Conservation (phyloP, 1,139 yeast species). For the Candida sp. region DNA sequence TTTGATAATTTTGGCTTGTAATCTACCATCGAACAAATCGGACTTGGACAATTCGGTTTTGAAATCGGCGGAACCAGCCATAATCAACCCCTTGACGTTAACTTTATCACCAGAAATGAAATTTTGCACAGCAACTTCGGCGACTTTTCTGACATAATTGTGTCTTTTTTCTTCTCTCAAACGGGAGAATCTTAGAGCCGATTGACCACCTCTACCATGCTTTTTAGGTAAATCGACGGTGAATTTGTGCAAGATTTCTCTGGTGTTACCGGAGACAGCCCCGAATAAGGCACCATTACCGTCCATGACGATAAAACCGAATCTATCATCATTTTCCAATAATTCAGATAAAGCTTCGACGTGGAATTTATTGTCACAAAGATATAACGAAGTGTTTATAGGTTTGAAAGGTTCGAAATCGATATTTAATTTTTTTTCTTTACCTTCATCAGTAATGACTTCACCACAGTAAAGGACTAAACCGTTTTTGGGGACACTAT, state of each 20-base stretch:
- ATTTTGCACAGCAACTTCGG: slow-evolving; percentile 97
- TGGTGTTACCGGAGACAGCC: slow-evolving; percentile 93
- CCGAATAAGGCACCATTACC: slow-evolving; percentile 99
- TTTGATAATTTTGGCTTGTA: slow-evolving; percentile 83
- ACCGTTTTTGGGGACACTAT: slow-evolving; percentile 88
- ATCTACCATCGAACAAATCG: slow-evolving; percentile 87
- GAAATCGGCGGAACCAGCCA: slow-evolving; percentile 99
- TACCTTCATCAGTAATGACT: slow-evolving; percentile 94
- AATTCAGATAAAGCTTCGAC: slow-evolving; percentile 95
- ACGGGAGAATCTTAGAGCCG: slow-evolving; percentile 98
- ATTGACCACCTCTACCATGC: slow-evolving; percentile 99
- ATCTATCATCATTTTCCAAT: slow-evolving; percentile 91
- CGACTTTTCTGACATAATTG: slow-evolving; percentile 95
- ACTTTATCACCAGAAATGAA: slow-evolving; percentile 92
- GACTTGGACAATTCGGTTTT: slow-evolving; percentile 91
- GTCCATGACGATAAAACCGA: slow-evolving; percentile 98
- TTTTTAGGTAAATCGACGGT: slow-evolving; percentile 97
- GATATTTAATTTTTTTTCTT: slow-evolving; percentile 90
- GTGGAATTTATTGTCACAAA: slow-evolving; percentile 98
- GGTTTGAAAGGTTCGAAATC: slow-evolving; percentile 99
- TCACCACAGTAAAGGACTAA: slow-evolving; percentile 98
- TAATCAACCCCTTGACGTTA: slow-evolving; percentile 87
- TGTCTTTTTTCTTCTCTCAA: slow-evolving; percentile 99
- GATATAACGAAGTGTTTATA: slow-evolving; percentile 89
- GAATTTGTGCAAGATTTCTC: slow-evolving; percentile 94